phyloP scores from a whole-genome alignment of 768 basidiomycete genomes.

The Tulasnella calospora region DNA sequence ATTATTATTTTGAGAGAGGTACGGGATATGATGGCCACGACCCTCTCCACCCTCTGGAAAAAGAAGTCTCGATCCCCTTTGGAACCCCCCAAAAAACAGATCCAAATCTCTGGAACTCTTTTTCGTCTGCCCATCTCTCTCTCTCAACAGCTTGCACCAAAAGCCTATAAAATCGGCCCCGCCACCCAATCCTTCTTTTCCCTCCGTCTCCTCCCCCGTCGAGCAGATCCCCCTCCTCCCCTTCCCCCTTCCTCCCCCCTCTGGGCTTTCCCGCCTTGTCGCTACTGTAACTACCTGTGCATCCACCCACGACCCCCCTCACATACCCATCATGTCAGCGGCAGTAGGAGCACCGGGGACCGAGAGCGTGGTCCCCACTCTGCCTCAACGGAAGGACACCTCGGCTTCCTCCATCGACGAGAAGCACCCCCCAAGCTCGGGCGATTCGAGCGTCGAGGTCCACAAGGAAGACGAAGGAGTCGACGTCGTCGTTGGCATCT shows the following conservation, averaged over 20 bases:
- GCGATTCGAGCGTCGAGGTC: slow-evolving; percentile 2
- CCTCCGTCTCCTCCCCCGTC: slow-evolving; percentile 8
- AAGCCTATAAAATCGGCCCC: background rate
- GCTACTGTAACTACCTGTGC: background rate
- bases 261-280: background rate
- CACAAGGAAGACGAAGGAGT: slow-evolving; percentile 15
- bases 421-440: background rate
- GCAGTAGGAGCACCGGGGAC: background rate
- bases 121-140: background rate
- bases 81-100: background rate
- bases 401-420: slow-evolving; percentile 22
- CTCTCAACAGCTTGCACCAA: background rate
- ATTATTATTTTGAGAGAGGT: background rate
- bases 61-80: background rate
- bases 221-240: background rate
- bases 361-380: background rate
- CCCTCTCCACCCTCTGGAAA: background rate
- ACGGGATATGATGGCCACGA: background rate
- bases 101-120: background rate
- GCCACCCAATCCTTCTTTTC: background rate
- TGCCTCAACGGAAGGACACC: background rate
- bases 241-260: background rate
- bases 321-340: background rate
- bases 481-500: slow-evolving; percentile 15
- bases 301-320: background rate